Evolutionary conservation across 2,329 filamentous ascomycete genomes (phyloP).

Genomic region (Allantophomopsis lycopodina): DNA sequence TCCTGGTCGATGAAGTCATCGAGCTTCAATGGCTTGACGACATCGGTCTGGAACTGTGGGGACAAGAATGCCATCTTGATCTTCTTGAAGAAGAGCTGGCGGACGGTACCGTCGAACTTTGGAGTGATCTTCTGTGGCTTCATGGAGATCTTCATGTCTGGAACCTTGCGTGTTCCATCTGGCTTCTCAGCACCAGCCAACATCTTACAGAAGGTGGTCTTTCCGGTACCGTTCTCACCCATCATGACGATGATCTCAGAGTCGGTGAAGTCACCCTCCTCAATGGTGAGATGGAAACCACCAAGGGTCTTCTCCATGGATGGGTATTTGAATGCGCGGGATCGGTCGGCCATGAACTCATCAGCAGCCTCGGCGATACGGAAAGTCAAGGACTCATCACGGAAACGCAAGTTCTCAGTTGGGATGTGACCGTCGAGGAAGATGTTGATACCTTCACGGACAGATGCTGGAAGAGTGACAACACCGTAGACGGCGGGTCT

Average conservation of each 20-base stretch:
- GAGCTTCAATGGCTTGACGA: constrained; percentile 97
- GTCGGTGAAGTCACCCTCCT: constrained; percentile 81
- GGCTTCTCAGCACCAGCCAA: constrained; percentile 89
- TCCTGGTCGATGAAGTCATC: constrained; percentile 99
- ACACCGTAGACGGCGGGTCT: constrained; percentile 94
- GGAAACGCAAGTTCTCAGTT: constrained; percentile 96
- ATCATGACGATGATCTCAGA: constrained; percentile 99
- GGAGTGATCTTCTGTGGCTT: constrained; percentile 99
- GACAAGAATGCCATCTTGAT: constrained; percentile 95
- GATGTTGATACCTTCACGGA: constrained; percentile 98
- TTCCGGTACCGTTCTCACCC: constrained; percentile 98
- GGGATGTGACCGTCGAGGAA: constrained; percentile 98
- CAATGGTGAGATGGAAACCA: constrained; percentile 71
- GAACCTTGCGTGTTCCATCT: constrained; percentile 64
- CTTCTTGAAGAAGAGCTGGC: constrained; percentile 98
- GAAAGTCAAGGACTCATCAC: constrained; percentile 93
- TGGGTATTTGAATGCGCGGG: constrained; percentile 76
- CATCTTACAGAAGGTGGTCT: constrained; percentile 97
- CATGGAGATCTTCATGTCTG: constrained; percentile 96
- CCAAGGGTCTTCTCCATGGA: constrained; percentile 88
- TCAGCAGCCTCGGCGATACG: constrained; percentile 81
- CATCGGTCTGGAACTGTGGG: constrained; percentile 98
- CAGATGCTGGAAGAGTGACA: constrained; percentile 86
- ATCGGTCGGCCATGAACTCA: constrained; percentile 75
- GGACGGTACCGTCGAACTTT: constrained; percentile 93